These are phyloP conservation scores for Pseudogymnoascus sp. DNA, from an alignment of 2,329 filamentous ascomycete species.

Conservation along the genomic window DNA sequence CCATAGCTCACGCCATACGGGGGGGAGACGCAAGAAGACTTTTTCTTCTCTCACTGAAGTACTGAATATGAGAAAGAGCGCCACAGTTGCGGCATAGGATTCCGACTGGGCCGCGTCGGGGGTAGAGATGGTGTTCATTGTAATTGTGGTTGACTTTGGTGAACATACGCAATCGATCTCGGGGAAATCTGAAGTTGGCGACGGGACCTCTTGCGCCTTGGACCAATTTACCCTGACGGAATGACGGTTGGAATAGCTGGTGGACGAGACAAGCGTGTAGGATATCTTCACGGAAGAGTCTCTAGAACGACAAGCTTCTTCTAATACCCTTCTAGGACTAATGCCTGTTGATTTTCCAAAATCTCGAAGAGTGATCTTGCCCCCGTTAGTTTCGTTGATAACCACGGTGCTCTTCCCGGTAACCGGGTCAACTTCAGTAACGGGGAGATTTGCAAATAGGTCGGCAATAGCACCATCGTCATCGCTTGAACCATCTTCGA, in stretches of 20 bases:
- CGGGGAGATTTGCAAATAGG: constrained; percentile 54
- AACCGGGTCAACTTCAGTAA: constrained; percentile 49
- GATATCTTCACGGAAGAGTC: constrained; percentile 61
- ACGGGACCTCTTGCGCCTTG: constrained; percentile 54
- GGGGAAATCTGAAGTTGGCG: constrained; percentile 28
- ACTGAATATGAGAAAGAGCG: constrained; percentile 73
- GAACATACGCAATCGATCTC: constrained; percentile 27
- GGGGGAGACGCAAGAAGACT: constrained; percentile 67
- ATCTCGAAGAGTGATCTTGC: constrained; percentile 60
- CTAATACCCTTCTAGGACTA: constrained; percentile 66
- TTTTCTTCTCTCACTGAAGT: constrained; percentile 80
- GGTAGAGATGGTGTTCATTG: constrained; percentile 68
- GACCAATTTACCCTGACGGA: constrained; percentile 70
- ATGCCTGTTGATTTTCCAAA: constrained; percentile 79
- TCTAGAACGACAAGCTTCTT: constrained; percentile 74
- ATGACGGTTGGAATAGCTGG: constrained; percentile 68
- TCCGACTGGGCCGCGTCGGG: constrained; percentile 76
- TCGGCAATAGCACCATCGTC: constrained; percentile 48
- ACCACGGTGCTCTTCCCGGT: constrained; percentile 53
- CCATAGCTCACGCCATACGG: constrained; percentile 80
- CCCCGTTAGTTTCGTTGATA: constrained; percentile 44
- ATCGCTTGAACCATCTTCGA: constrained; percentile 44
- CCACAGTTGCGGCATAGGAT: constrained; percentile 72
- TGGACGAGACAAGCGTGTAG: constrained; percentile 64
- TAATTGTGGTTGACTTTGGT: constrained; percentile 53